Percentiles rank a stretch among this genome's conserved stretches.
Conservation (phyloP, 208 protist species). For the Trypanosoma vivax region DNA sequence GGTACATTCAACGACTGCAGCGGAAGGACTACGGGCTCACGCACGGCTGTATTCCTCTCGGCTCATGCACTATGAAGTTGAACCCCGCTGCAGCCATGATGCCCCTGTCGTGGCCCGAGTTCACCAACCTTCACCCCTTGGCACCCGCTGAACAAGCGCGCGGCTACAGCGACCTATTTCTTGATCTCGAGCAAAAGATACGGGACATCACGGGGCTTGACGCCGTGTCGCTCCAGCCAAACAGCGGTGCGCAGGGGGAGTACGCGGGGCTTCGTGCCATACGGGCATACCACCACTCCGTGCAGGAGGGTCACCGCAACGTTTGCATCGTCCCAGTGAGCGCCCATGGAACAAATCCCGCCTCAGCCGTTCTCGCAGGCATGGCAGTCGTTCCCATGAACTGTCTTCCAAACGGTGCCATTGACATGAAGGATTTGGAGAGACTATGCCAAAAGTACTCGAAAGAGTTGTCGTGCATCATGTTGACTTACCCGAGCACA, state of each 20-base stretch:
- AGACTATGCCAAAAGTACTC: slow-evolving; percentile 87
- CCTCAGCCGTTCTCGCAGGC: slow-evolving; percentile 91
- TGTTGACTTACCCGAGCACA: slow-evolving; percentile 98
- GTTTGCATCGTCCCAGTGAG: slow-evolving; percentile 96
- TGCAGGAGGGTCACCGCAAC: slow-evolving; percentile 83
- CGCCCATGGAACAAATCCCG: slow-evolving; percentile 98
- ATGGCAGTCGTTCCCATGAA: slow-evolving; percentile 91
- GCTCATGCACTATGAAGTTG: slow-evolving; percentile 99
- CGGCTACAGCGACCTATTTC: slow-evolving; percentile 76
- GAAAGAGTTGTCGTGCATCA: slow-evolving; percentile 91
- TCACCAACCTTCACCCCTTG: slow-evolving; percentile 94
- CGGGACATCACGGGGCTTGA: slow-evolving; percentile 94
- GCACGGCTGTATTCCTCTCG: slow-evolving; percentile 96
- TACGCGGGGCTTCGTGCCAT: slow-evolving; percentile 93
- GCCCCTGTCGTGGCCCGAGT: slow-evolving; percentile 92
- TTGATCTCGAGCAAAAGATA: slow-evolving; percentile 83
- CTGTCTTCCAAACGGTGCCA: slow-evolving; percentile 85
- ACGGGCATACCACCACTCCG: slow-evolving; percentile 71
- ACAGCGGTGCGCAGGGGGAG: slow-evolving; percentile 96
- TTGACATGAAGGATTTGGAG: slow-evolving; percentile 91
- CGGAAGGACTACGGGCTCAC: slow-evolving; percentile 92
- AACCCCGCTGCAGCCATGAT: slow-evolving; percentile 95
- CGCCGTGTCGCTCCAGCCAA: slow-evolving; percentile 94
- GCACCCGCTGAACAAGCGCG: slow-evolving; percentile 87
- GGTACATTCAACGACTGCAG: slow-evolving; percentile 94